Percentiles rank a stretch among this genome's conserved stretches.
Evolutionary conservation across 2,329 filamentous ascomycete genomes (phyloP).

Genomic region (Macrophomina phaseolina): DNA sequence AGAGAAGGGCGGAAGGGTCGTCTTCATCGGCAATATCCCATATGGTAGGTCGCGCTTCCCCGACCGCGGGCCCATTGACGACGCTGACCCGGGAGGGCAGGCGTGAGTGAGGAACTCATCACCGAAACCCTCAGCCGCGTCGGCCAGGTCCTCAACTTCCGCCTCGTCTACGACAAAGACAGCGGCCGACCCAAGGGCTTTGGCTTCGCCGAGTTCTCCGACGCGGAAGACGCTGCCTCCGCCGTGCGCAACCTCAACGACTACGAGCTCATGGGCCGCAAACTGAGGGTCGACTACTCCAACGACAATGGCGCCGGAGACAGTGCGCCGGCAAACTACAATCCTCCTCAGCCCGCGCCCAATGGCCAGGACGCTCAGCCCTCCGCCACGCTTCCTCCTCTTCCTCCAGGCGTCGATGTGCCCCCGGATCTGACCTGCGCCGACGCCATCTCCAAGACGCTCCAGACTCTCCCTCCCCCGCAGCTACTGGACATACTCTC

Average conservation of each 20-base stretch:
- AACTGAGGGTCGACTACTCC: constrained; percentile 93
- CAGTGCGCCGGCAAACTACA: constrained; percentile 55
- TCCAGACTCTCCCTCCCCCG: constrained; percentile 82
- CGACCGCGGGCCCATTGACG: not conserved
- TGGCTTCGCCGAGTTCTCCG: constrained; percentile 94
- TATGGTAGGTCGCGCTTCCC: constrained; percentile 62
- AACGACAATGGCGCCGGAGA: constrained; percentile 73
- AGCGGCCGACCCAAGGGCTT: constrained; percentile 95
- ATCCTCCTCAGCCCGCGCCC: constrained; percentile 41
- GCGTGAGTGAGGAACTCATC: constrained; percentile 94
- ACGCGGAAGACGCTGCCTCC: constrained; percentile 88
- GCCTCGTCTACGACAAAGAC: constrained; percentile 93
- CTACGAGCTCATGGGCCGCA: constrained; percentile 92
- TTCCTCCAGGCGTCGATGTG: constrained; percentile 84
- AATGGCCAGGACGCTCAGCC: constrained; percentile 52
- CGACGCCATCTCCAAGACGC: constrained; percentile 90
- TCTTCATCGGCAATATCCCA: constrained; percentile 87
- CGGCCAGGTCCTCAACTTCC: constrained; percentile 89
- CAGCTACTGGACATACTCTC: constrained; percentile 92
- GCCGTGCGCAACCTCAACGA: constrained; percentile 96
- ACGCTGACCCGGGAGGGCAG: constrained; percentile 53
- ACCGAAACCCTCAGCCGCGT: constrained; percentile 90
- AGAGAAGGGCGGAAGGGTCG: constrained; percentile 77
- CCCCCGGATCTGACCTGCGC: constrained; percentile 82
- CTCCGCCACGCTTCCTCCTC: constrained; percentile 68